Conservation (phyloP, 176 grass and related monocot genomes). For the Raddia distichophylla region DNA sequence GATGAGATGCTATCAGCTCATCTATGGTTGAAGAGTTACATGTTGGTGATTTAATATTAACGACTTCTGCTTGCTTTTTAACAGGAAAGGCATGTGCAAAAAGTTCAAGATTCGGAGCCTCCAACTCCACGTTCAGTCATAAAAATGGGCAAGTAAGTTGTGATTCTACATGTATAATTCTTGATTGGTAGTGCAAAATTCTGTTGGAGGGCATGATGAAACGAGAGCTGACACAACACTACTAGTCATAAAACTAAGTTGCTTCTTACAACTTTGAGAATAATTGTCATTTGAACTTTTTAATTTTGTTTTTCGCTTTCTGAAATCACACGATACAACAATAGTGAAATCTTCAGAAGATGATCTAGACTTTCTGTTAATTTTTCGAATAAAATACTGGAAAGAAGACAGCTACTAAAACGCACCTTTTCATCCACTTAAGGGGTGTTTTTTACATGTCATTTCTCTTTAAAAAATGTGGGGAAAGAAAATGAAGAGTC, state of each 20-base stretch:
- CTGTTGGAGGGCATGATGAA: not conserved
- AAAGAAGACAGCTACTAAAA: slow-evolving; percentile 1
- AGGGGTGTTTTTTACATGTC: not conserved
- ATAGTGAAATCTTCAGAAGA: not conserved
- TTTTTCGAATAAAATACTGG: not conserved
- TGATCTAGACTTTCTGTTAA: not conserved
- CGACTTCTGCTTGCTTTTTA: slow-evolving; percentile 31
- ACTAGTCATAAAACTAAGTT: not conserved
- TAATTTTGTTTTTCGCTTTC: not conserved
- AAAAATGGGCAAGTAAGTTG: slow-evolving; percentile 82
- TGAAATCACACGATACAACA: not conserved
- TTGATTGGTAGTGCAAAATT: not conserved
- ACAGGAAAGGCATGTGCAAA: slow-evolving; percentile 77
- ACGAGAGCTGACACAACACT: slow-evolving; percentile 10
- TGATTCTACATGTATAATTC: slow-evolving; percentile 40
- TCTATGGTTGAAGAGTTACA: slow-evolving; percentile 4
- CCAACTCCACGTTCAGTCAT: slow-evolving; percentile 75
- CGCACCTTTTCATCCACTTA: not conserved
- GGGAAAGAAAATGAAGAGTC: slow-evolving; percentile 4
- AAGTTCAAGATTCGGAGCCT: slow-evolving; percentile 89
- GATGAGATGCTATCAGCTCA: slow-evolving; percentile 23
- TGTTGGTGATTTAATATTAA: slow-evolving; percentile 21
- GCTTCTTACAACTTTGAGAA: not conserved
- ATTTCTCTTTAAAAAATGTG: too few relatives aligned
- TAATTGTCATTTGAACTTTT: not conserved